Evolutionary conservation across 2,329 filamentous ascomycete species (phyloP).

Genomic region (Botrytis galanthina): DNA sequence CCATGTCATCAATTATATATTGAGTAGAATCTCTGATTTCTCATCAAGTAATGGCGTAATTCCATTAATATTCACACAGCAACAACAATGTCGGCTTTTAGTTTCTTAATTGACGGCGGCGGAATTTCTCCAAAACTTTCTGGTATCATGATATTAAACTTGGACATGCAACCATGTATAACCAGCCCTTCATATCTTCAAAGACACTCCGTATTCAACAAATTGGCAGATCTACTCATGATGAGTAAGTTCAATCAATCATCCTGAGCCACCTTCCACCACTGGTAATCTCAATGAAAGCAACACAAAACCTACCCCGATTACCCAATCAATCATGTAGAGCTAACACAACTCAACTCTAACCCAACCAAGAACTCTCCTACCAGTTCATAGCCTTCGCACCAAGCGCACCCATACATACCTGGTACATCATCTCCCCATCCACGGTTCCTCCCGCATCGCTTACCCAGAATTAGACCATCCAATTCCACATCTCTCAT

Average conservation of each 20-base stretch:
- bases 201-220: not conserved
- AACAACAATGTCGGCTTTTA: too few species aligned
- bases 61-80: too few species aligned
- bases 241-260: not conserved
- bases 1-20: not conserved
- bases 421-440: too few species aligned
- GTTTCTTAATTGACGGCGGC: not conserved
- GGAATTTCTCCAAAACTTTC: not conserved
- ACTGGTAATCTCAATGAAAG: not conserved
- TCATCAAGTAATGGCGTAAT: too few species aligned
- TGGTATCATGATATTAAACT: too few species aligned
- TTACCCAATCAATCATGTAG: not conserved
- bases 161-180: too few species aligned
- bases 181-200: fast-evolving
- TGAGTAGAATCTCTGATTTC: not conserved
- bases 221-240: not conserved
- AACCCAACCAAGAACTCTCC: not conserved
- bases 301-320: not conserved
- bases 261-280: not conserved
- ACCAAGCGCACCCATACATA: too few species aligned
- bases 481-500: not conserved
- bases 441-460: not conserved
- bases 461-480: not conserved
- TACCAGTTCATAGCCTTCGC: not conserved
- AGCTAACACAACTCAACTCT: not conserved